These are phyloP conservation scores for Scenedesmus sp. DNA, from an alignment of 163 green algal genomes.

Conservation along the genomic window DNA sequence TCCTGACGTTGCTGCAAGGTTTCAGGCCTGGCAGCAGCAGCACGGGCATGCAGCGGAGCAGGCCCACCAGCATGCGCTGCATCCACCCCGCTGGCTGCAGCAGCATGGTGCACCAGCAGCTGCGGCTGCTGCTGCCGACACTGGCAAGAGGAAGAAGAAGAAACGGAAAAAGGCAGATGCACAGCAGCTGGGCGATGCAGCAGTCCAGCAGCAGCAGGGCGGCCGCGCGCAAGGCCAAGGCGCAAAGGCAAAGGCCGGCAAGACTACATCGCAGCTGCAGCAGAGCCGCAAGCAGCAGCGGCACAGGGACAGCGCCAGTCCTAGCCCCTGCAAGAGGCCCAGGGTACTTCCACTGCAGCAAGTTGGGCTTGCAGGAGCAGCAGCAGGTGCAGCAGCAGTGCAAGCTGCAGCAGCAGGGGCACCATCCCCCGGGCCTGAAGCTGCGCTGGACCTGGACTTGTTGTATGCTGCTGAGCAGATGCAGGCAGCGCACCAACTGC, in stretches of 20 bases:
- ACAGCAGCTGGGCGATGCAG: background rate
- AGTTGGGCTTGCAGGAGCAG: background rate
- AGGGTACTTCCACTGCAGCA: background rate
- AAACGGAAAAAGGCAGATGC: background rate
- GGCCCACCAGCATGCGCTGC: conserved; percentile 3
- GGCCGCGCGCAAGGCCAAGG: background rate
- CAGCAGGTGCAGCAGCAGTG: conserved; percentile 11
- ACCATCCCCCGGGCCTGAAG: background rate
- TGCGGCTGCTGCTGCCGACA: background rate
- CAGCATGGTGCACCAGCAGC: background rate
- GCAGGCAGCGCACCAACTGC: background rate
- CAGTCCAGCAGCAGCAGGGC: background rate
- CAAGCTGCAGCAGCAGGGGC: conserved; percentile 11
- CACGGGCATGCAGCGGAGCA: background rate
- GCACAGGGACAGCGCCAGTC: background rate
- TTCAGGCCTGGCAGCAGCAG: conserved; percentile 23
- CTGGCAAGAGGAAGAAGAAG: background rate
- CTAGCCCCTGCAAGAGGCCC: background rate
- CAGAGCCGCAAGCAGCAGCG: conserved; percentile 2
- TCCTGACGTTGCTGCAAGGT: background rate
- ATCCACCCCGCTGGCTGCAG: background rate
- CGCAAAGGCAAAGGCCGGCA: background rate
- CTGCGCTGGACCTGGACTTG: background rate
- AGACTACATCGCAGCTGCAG: background rate
- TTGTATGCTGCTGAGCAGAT: conserved; percentile 9